phyloP scores from a whole-genome alignment of 768 basidiomycete species.

The Leccinum fibrillosum region DNA sequence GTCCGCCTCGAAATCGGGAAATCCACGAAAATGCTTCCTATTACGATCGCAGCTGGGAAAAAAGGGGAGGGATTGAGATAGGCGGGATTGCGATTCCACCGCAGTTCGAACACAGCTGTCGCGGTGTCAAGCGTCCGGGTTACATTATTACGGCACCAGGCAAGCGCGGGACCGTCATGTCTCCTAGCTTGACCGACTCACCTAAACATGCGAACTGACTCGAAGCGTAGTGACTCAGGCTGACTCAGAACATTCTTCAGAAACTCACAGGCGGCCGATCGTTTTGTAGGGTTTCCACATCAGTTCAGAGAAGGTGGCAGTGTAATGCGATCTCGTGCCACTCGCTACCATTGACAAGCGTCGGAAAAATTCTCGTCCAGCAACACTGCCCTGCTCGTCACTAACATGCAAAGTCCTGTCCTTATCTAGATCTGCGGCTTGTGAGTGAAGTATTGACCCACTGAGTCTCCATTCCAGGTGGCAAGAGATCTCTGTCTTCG shows the following conservation, averaged over 20 bases:
- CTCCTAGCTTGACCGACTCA: background rate
- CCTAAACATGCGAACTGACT: background rate
- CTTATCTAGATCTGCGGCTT: background rate
- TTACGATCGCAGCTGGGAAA: slow-evolving; percentile 5
- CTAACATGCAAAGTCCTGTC: background rate
- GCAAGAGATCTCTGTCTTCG: background rate
- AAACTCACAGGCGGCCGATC: background rate
- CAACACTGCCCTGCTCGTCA: slow-evolving; percentile 4
- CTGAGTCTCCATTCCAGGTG: too few relatives aligned
- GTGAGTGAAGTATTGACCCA: too few relatives aligned
- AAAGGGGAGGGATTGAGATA: background rate
- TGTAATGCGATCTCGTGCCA: background rate
- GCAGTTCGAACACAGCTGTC: slow-evolving; percentile 1
- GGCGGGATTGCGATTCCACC: background rate
- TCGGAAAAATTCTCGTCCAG: background rate
- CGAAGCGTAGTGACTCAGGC: background rate
- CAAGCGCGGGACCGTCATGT: slow-evolving; percentile 4
- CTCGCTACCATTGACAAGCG: background rate
- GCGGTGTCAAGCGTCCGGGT: slow-evolving; percentile 18
- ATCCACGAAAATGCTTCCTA: slow-evolving; percentile 19
- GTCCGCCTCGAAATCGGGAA: background rate
- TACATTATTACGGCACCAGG: slow-evolving; percentile 3
- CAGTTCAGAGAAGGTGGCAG: background rate
- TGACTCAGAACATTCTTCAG: background rate
- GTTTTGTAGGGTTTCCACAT: background rate